phyloP scores from a whole-genome alignment of 2,329 filamentous ascomycete genomes.

The Teratosphaeria epicoccoides region DNA sequence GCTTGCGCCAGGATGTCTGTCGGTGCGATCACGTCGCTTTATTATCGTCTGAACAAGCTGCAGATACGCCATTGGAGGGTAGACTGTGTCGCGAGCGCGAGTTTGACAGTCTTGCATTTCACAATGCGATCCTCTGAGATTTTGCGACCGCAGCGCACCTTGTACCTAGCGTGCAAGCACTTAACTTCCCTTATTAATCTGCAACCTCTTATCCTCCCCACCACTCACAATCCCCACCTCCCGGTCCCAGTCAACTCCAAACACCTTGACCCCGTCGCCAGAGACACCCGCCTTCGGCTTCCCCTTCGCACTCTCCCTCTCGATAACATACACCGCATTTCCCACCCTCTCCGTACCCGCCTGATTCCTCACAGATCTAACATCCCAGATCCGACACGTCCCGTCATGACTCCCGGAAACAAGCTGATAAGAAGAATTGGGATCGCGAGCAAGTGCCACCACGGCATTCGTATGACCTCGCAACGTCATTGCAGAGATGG shows the following conservation, averaged over 20 bases:
- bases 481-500: constrained; percentile 79
- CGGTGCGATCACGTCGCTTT: too few species aligned
- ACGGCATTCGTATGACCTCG: constrained; percentile 74
- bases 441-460: constrained; percentile 48
- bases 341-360: constrained; percentile 41
- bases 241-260: constrained; percentile 76
- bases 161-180: too few species aligned
- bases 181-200: constrained; percentile 54
- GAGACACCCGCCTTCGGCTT: constrained; percentile 45
- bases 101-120: too few species aligned
- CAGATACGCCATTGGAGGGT: too few species aligned
- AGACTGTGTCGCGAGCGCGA: too few species aligned
- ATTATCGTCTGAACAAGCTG: too few species aligned
- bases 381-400: constrained; percentile 87
- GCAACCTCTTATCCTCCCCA: constrained; percentile 88
- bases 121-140: too few species aligned
- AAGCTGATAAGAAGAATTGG: constrained; percentile 60
- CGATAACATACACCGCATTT: constrained; percentile 67
- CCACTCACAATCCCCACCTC: constrained; percentile 80
- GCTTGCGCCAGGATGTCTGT: too few species aligned
- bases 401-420: constrained; percentile 87
- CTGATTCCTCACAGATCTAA: constrained; percentile 53
- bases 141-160: too few species aligned
- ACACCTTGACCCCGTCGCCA: constrained; percentile 82
- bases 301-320: constrained; percentile 57